Percentiles rank a stretch among this genome's conserved stretches.
These are phyloP conservation scores for Arachis monticola DNA, from an alignment of 331 rosid species.

Conservation along the genomic window DNA sequence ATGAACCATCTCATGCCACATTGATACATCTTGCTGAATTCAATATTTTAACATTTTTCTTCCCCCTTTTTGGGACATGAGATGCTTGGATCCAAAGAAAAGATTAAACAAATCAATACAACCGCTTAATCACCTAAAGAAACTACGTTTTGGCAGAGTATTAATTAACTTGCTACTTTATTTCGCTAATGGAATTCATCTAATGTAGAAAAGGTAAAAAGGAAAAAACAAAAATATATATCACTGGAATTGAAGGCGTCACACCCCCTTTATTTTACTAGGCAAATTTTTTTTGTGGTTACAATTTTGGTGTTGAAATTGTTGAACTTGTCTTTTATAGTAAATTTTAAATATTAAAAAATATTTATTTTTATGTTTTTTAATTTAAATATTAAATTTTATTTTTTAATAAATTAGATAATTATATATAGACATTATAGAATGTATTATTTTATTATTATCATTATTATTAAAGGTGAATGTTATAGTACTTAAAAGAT, in stretches of 20 bases:
- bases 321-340: too few species aligned
- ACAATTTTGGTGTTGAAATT: too few species aligned
- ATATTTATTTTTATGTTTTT: too few species aligned
- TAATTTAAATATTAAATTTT: too few species aligned
- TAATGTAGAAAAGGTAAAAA: background rate
- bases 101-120: background rate
- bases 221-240: background rate
- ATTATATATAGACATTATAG: too few species aligned
- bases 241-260: background rate
- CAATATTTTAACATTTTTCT: background rate
- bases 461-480: too few species aligned
- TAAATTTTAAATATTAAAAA: too few species aligned
- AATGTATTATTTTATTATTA: too few species aligned
- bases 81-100: slow-evolving; percentile 29
- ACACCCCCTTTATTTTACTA: background rate
- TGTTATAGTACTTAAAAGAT: too few species aligned
- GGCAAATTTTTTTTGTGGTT: too few species aligned
- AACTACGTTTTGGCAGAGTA: background rate
- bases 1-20: slow-evolving; percentile 13
- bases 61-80: background rate
- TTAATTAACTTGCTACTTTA: background rate
- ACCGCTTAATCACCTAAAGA: background rate
- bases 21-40: background rate
- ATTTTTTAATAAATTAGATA: too few species aligned
- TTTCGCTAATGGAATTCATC: background rate